Evolutionary conservation across 108 stramenopile species (phyloP).

Genomic region (Discostella pseudostelligera): DNA sequence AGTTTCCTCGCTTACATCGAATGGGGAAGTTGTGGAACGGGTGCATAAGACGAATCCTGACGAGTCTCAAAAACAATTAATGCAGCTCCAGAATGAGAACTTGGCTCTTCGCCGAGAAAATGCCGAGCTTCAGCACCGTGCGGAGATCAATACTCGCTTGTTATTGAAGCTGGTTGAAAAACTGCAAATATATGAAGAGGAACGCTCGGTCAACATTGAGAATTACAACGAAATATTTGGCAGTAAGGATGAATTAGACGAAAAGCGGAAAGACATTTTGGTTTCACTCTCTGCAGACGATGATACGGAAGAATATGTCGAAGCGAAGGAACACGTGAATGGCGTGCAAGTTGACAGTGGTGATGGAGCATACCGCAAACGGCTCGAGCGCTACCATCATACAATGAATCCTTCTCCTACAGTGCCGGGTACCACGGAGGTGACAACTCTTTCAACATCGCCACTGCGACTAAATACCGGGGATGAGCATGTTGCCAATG

Average conservation of each 20-base stretch:
- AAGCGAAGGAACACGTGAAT: background rate
- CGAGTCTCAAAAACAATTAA: background rate
- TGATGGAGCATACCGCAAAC: conserved; percentile 11
- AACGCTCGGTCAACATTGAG: conserved; percentile 13
- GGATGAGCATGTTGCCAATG: too few relatives aligned
- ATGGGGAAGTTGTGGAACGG: background rate
- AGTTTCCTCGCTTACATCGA: conserved; percentile 1
- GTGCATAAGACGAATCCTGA: background rate
- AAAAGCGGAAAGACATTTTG: conserved; percentile 8
- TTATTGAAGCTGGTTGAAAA: conserved; percentile 15
- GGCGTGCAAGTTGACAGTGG: conserved; percentile 6
- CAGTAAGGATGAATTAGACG: conserved; percentile 8
- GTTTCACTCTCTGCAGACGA: conserved; percentile 4
- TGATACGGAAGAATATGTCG: conserved; percentile 1
- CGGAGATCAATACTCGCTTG: conserved; percentile 2
- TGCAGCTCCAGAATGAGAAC: conserved; percentile 12
- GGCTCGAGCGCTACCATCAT: conserved; percentile 12
- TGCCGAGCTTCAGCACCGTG: conserved; percentile 21
- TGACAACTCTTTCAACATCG: too few relatives aligned
- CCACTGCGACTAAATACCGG: too few relatives aligned
- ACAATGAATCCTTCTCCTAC: conserved; percentile 6
- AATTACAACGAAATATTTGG: conserved; percentile 12
- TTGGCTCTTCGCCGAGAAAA: conserved; percentile 21
- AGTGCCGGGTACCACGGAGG: too few relatives aligned
- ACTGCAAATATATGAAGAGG: conserved; percentile 17